phyloP scores from a whole-genome alignment of 139 green algal species.

The Chlamydomonas incerta region DNA sequence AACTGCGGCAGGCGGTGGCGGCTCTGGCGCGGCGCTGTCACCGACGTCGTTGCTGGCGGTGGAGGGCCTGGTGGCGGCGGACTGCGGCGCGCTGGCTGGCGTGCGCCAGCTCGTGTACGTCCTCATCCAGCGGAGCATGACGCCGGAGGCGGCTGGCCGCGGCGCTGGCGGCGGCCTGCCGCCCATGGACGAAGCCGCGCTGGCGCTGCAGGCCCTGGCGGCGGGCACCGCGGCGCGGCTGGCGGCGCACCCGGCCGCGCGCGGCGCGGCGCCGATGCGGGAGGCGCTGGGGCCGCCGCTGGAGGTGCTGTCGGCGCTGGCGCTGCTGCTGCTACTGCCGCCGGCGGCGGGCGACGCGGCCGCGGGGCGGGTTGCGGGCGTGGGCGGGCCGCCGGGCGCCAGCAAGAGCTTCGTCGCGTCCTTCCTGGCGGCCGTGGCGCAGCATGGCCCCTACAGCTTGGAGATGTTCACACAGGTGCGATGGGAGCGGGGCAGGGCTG shows the following conservation, averaged over 20 bases:
- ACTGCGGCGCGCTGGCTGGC: not conserved
- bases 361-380: not conserved
- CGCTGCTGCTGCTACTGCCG: constrained; percentile 28
- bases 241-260: not conserved
- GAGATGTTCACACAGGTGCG: constrained; percentile 38
- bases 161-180: not conserved
- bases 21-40: too few species aligned
- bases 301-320: constrained; percentile 32
- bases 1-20: too few species aligned
- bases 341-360: too few species aligned
- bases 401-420: constrained; percentile 16
- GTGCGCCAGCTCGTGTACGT: constrained; percentile 13
- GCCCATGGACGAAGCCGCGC: constrained; percentile 15
- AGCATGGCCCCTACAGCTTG: constrained; percentile 34
- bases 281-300: constrained; percentile 23
- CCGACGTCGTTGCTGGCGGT: not conserved
- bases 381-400: too few species aligned
- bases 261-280: not conserved
- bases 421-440: constrained; percentile 31
- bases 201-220: constrained; percentile 20
- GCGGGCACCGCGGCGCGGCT: constrained; percentile 21
- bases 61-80: constrained; percentile 10
- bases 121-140: not conserved
- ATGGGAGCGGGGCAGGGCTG: too few species aligned
- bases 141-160: not conserved